Base-by-base conservation (phyloP, 805 yeast species). In the Huiozyma sinensis region DNA sequence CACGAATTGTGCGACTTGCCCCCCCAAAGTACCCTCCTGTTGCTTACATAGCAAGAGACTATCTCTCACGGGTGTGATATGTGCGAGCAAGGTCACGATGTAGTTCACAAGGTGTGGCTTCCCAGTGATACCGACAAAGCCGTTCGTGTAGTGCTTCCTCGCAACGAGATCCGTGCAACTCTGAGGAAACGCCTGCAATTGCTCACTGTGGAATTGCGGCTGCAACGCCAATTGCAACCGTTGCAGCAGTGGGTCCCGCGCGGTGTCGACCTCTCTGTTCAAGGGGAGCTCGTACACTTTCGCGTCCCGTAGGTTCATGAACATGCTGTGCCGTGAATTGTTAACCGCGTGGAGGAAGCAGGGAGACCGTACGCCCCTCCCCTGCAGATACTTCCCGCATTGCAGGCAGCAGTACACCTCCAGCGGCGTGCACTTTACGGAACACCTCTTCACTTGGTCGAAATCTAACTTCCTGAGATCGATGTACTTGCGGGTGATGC, bases 301-400 rank as follows among this genome's bases (percentile, higher is more conserved):
- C 10, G 58, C 54, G 9, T 11, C 10, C 13, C 31, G 37, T 43
- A 84, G 65, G 54, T 74, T 80, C 41, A 84, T 67, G 54, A 66
- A 84, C 1, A 82, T 71, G 56, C 77, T 83, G 54, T 83, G 90
- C 51, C 73, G 70, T 54, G 81, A 89, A 5, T 69, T 73, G 45
- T 77, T 71, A 13, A 84, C 67, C 1, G 87, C 72, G 57, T 85
- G 95, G 11, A 66, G 55, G 53, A 77, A 81, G 0, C 89, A 88
- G 24, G 79, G 79, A 0, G 89, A 75, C n/a, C 72, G 58, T 45
- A 61, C 65, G 1, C 77, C 73, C 27, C 87, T 68, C 0, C 95
- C 95, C 51, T 78, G 81, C 43, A 76, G 72, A 60, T 77, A 85
- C 53, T 74, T 79, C 32, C 89, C 90, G 62, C 95, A 85, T 0